Percentiles rank a stretch among this genome's conserved stretches.
phyloP scores from a whole-genome alignment of 2,329 filamentous ascomycete species.

The Neoascochyta sp. region DNA sequence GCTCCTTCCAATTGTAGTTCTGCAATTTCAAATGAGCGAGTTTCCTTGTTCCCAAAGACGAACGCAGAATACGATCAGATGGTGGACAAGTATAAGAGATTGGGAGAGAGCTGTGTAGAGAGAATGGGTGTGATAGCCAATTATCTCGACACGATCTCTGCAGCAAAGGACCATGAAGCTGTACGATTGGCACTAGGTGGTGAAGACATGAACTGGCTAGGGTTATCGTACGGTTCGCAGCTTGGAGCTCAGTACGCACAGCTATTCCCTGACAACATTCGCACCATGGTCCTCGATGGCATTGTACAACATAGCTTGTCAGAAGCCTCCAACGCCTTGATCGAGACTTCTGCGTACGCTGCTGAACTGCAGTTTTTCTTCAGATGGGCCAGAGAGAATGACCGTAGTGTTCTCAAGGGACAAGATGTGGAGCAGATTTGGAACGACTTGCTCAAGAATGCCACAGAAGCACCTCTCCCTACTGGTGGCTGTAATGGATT shows the following conservation, averaged over 20 bases:
- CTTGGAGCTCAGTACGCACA: slow-evolving; percentile 45
- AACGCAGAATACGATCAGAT: slow-evolving; percentile 39
- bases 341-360: slow-evolving; percentile 40
- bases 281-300: slow-evolving; percentile 46
- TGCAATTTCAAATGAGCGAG: slow-evolving; percentile 37
- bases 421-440: slow-evolving; percentile 20
- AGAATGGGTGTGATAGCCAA: slow-evolving; percentile 41
- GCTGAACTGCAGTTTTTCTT: slow-evolving; percentile 39
- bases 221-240: slow-evolving; percentile 47
- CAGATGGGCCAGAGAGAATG: slow-evolving; percentile 32
- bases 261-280: slow-evolving; percentile 44
- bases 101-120: slow-evolving; percentile 41
- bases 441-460: slow-evolving; percentile 27
- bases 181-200: slow-evolving; percentile 33
- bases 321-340: slow-evolving; percentile 35
- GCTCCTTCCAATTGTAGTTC: slow-evolving; percentile 40
- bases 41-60: slow-evolving; percentile 39
- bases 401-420: slow-evolving; percentile 31
- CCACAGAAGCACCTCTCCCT: slow-evolving; percentile 33
- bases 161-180: slow-evolving; percentile 36
- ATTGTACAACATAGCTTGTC: slow-evolving; percentile 42
- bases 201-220: slow-evolving; percentile 39
- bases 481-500: slow-evolving; percentile 29
- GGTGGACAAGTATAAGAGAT: slow-evolving; percentile 38
- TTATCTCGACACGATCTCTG: slow-evolving; percentile 41